Conservation (phyloP, 2,329 filamentous ascomycete species). For the Cordyceps fumosorosea region DNA sequence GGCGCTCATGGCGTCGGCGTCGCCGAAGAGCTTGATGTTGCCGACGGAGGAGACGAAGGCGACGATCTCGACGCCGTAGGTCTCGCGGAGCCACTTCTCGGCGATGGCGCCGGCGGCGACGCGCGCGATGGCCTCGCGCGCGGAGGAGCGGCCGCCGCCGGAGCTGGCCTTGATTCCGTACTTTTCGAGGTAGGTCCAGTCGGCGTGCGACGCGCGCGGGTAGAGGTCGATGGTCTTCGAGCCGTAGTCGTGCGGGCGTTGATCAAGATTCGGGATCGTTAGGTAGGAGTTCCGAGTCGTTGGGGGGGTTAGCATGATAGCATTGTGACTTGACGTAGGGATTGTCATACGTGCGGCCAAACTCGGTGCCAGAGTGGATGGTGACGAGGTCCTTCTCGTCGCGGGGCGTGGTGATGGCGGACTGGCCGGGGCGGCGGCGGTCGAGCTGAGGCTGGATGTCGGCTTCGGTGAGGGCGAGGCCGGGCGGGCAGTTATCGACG, state of each 20-base stretch:
- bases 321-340: background rate
- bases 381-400: slow-evolving; percentile 88
- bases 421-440: slow-evolving; percentile 82
- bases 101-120: slow-evolving; percentile 89
- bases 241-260: slow-evolving; percentile 79
- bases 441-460: slow-evolving; percentile 96
- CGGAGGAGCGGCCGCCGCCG: slow-evolving; percentile 83
- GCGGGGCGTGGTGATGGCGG: slow-evolving; percentile 80
- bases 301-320: slow-evolving; percentile 5
- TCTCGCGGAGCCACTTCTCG: slow-evolving; percentile 79
- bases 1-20: slow-evolving; percentile 62
- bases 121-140: slow-evolving; percentile 89
- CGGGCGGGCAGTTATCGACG: slow-evolving; percentile 85
- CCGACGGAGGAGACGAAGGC: slow-evolving; percentile 87
- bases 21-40: slow-evolving; percentile 32
- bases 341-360: slow-evolving; percentile 59
- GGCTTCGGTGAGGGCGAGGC: slow-evolving; percentile 73
- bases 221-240: slow-evolving; percentile 45
- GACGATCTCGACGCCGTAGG: slow-evolving; percentile 83
- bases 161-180: slow-evolving; percentile 90
- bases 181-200: slow-evolving; percentile 96
- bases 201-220: slow-evolving; percentile 86
- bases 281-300: slow-evolving; percentile 73
- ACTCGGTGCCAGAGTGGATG: slow-evolving; percentile 90
- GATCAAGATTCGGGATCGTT: slow-evolving; percentile 84